Evolutionary conservation across 2,329 filamentous ascomycete species (phyloP).

Genomic region (Penicillium sp.): DNA sequence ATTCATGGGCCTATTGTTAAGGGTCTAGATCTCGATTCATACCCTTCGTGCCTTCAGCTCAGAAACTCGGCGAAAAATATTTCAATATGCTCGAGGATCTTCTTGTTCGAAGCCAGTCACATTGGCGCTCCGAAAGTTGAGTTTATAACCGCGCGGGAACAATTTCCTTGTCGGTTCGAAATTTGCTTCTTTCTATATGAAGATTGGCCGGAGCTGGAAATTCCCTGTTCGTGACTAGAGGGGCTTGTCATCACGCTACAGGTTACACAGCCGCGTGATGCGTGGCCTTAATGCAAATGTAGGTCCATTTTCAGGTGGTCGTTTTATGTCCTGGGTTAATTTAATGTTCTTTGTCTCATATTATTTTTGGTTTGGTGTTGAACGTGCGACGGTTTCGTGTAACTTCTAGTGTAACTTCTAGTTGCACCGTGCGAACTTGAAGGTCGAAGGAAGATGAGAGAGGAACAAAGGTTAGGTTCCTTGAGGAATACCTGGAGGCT

Average conservation of each 20-base stretch:
- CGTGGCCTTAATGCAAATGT: background rate
- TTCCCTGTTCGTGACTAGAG: background rate
- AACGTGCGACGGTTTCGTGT: background rate
- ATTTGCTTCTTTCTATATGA: constrained; percentile 7
- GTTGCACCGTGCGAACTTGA: background rate
- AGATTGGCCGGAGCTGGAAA: background rate
- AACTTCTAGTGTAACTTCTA: background rate
- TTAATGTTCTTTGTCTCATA: background rate
- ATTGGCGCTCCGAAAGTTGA: background rate
- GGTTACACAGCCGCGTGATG: constrained; percentile 11
- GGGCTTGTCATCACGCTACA: background rate
- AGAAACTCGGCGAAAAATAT: constrained; percentile 11
- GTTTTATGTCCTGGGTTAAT: background rate
- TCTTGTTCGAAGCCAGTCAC: constrained; percentile 7
- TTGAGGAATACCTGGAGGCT: background rate
- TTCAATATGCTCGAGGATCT: constrained; percentile 8
- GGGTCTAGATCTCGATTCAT: background rate
- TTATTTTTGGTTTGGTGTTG: background rate
- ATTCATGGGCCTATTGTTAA: too few species aligned
- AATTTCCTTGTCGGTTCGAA: background rate
- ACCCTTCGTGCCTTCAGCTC: background rate
- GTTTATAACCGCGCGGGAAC: constrained; percentile 3
- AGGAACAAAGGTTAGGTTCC: background rate
- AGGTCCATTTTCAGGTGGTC: background rate
- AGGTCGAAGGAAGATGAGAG: background rate